Percentiles rank a stretch among this genome's conserved stretches.
Conservation (phyloP, 2,329 filamentous ascomycete species). For the Neonectria coccinea region DNA sequence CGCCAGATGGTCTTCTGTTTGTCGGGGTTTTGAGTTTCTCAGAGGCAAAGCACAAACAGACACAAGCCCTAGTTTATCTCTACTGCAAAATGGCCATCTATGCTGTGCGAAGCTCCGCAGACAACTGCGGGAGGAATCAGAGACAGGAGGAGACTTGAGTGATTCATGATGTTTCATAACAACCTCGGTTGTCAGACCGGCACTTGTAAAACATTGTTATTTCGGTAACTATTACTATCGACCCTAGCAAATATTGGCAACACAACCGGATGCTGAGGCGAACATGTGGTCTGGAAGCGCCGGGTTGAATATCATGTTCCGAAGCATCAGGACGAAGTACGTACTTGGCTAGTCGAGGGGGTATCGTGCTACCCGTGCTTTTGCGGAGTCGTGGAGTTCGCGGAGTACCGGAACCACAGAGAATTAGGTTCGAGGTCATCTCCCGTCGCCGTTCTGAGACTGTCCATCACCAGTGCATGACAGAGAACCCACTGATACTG, state of each 20-base stretch:
- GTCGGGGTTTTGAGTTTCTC: conserved; percentile 2
- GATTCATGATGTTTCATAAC: conserved; percentile 23
- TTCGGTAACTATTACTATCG: conserved; percentile 8
- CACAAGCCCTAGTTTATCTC: conserved; percentile 1
- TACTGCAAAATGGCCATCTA: neutral
- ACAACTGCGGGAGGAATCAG: neutral
- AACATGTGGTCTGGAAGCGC: conserved; percentile 23
- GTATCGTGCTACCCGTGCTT: conserved; percentile 22
- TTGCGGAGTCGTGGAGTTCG: conserved; percentile 22
- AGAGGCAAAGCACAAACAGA: conserved; percentile 1
- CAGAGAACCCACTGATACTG: conserved; percentile 11
- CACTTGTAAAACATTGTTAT: conserved; percentile 26
- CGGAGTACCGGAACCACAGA: conserved; percentile 10
- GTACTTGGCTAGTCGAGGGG: conserved; percentile 7
- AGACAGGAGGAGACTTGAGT: neutral
- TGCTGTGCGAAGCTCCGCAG: neutral
- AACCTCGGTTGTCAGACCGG: conserved; percentile 28
- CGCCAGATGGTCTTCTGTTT: conserved; percentile 17
- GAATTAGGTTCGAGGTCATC: conserved; percentile 6
- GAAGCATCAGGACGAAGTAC: conserved; percentile 9
- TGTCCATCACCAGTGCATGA: conserved; percentile 19
- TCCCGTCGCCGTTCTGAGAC: conserved; percentile 8
- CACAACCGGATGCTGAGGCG: conserved; percentile 18
- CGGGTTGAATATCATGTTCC: conserved; percentile 19
- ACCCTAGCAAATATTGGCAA: conserved; percentile 27